These are phyloP conservation scores for Clonostachys solani DNA, from an alignment of 2,329 filamentous ascomycete genomes.

Conservation along the genomic window DNA sequence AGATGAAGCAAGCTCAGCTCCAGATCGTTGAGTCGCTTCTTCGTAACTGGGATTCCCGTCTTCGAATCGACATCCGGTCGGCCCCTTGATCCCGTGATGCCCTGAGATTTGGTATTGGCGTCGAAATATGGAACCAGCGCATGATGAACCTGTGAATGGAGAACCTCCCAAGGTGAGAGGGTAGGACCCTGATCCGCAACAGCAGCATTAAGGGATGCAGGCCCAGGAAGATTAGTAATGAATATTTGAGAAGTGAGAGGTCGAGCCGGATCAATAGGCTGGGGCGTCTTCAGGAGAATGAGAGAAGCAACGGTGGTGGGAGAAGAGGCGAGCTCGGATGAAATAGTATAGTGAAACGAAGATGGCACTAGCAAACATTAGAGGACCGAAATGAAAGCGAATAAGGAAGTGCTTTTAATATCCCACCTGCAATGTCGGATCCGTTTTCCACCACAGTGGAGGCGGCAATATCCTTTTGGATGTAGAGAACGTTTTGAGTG, in stretches of 20 bases:
- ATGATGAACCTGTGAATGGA: constrained; percentile 88
- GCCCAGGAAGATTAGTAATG: constrained; percentile 86
- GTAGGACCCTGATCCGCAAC: constrained; percentile 67
- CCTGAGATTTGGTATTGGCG: constrained; percentile 81
- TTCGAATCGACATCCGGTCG: constrained; percentile 85
- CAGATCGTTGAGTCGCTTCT: constrained; percentile 93
- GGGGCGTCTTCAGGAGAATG: constrained; percentile 83
- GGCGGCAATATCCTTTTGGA: constrained; percentile 74
- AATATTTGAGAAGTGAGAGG: constrained; percentile 87
- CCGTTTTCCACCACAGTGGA: constrained; percentile 48
- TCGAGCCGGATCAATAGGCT: constrained; percentile 78
- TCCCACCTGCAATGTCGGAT: constrained; percentile 37
- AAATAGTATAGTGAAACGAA: constrained; percentile 72
- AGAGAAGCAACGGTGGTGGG: constrained; percentile 81
- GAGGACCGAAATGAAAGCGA: too few species aligned
- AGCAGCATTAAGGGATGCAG: constrained; percentile 63
- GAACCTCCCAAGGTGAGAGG: constrained; percentile 82
- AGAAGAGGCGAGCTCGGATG: constrained; percentile 75
- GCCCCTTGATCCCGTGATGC: constrained; percentile 59
- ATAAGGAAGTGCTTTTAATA: neutral
- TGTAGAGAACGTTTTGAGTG: constrained; percentile 81
- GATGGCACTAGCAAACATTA: constrained; percentile 25
- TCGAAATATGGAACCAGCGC: constrained; percentile 96
- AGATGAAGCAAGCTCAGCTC: constrained; percentile 87
- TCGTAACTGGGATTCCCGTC: constrained; percentile 93